These are phyloP conservation scores for Acacia concinna DNA, from an alignment of 331 rosid species.

Conservation along the genomic window DNA sequence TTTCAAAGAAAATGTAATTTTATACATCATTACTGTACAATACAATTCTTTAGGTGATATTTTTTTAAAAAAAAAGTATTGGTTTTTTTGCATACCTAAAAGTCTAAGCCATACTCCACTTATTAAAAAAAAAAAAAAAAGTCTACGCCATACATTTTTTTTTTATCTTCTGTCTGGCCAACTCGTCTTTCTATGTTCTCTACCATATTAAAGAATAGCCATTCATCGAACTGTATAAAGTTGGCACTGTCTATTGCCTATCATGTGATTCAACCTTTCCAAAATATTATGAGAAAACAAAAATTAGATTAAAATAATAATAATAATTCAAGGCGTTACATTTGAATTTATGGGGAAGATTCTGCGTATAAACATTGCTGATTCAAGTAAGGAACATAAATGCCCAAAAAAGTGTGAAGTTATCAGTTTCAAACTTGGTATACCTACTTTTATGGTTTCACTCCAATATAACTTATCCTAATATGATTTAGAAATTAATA, in stretches of 20 bases:
- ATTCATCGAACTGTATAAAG: background rate
- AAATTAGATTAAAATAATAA: no score
- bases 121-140: no score
- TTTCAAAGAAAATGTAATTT: background rate
- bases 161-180: background rate
- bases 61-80: background rate
- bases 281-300: background rate
- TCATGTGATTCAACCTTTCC: background rate
- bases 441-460: background rate
- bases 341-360: background rate
- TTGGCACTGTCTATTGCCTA: background rate
- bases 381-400: background rate
- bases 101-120: background rate
- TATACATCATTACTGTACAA: no score
- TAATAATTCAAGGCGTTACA: background rate
- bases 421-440: background rate
- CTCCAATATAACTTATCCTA: background rate
- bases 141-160: background rate
- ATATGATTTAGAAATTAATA: background rate
- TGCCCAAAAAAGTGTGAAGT: background rate
- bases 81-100: background rate
- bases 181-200: background rate
- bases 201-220: background rate
- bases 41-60: background rate
- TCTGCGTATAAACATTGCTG: background rate